Evolutionary conservation across 164 flowering plant genomes (phyloP), one percentile per base, ranked within the genome.

Genomic region (Magnolia sinica): DNA sequence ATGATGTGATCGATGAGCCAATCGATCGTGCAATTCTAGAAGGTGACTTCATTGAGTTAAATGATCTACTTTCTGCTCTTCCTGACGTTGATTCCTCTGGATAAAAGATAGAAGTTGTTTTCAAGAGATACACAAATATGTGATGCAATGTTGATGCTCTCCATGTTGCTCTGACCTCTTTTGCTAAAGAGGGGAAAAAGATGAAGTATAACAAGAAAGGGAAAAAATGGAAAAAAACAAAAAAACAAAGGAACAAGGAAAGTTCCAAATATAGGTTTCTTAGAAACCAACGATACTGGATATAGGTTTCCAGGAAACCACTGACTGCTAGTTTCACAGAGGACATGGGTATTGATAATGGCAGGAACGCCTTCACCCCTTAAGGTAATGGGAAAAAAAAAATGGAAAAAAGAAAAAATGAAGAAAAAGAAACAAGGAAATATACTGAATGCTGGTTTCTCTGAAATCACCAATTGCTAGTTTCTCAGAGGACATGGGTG

Each of bases 11-110:
- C 50, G 66, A 76, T 50, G 64, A 76, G 31, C 55, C 67, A 61
- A 37, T 22, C 22, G 18, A 70, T 37, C 45, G 68, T 11, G 58
- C 51, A 2, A 63, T 80, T 68, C 59, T 65, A 13, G 79, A 77
- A 65, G 82, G 74, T 27, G 75, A 80, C 66, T 80, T 69, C 74
- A 61, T 80, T 5, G 80, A 80, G 61, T 66, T 80, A 13, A 22
- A 80, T 23, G 82, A 55, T 55, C 61, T 55, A 11, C 61, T 8
- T 9, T 55, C 61, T 55, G 19, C 61, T 55, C 4, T 55, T 55
- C 61, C 61, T 2, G 18, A 55, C 18, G 61, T 55, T 55, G 45
- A 37, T 37, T 37, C 45, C 18, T 16, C 61, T 55, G 13, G 61
- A 16, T 11, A 55, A 55, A 20, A 64, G 68, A 20, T 64, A 20